Percentiles rank a stretch among this genome's conserved stretches.
phyloP scores from a whole-genome alignment of 2,329 filamentous ascomycete genomes.

The Colletotrichum caudatum region DNA sequence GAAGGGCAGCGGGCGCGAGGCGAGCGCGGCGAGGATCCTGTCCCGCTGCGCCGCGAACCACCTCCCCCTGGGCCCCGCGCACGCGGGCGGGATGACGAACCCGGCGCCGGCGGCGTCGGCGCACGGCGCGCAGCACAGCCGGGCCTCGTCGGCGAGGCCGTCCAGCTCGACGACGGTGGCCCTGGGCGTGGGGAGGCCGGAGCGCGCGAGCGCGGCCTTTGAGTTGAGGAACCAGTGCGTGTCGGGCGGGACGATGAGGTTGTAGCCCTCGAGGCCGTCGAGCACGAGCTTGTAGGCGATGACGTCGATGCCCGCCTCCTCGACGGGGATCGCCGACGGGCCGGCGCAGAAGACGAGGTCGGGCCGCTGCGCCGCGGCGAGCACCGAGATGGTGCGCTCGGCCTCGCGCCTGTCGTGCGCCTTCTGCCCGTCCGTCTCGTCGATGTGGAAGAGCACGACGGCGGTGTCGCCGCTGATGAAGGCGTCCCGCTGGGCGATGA shows the following conservation, averaged over 20 bases:
- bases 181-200: slow-evolving; percentile 51
- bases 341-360: slow-evolving; percentile 50
- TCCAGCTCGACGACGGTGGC: slow-evolving; percentile 46
- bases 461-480: slow-evolving; percentile 48
- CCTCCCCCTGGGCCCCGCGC: slow-evolving; percentile 45
- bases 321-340: slow-evolving; percentile 45
- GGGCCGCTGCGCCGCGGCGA: slow-evolving; percentile 48
- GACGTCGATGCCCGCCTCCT: slow-evolving; percentile 47
- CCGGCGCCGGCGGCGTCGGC: slow-evolving; percentile 21
- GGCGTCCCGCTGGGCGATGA: slow-evolving; percentile 53
- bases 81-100: slow-evolving; percentile 46
- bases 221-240: slow-evolving; percentile 53
- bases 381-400: slow-evolving; percentile 47
- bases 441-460: slow-evolving; percentile 49
- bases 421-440: slow-evolving; percentile 42
- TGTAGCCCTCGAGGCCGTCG: slow-evolving; percentile 48
- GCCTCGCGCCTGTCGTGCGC: slow-evolving; percentile 48
- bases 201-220: slow-evolving; percentile 51
- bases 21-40: slow-evolving; percentile 45
- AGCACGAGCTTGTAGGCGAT: slow-evolving; percentile 48
- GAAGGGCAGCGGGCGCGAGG: slow-evolving; percentile 48
- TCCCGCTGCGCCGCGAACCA: slow-evolving; percentile 49
- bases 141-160: slow-evolving; percentile 39
- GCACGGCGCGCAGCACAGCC: slow-evolving; percentile 47
- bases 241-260: slow-evolving; percentile 48